Conservation (phyloP, 2,329 filamentous ascomycete genomes). For the Fusarium equiseti region DNA sequence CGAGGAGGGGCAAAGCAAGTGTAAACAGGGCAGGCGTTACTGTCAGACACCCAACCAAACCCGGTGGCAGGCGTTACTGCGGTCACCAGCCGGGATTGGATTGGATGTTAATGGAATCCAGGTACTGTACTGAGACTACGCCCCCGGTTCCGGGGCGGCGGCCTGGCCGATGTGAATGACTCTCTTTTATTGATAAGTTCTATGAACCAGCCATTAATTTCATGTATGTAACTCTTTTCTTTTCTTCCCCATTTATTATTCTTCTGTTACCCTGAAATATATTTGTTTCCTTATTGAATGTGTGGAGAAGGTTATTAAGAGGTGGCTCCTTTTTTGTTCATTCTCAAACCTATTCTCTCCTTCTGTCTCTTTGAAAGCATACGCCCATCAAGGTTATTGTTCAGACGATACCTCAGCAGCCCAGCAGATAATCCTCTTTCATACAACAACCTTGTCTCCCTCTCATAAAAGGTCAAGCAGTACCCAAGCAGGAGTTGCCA, state of each 20-base stretch:
- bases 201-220: not conserved
- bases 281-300: not conserved
- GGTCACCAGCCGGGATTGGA: constrained; percentile 23
- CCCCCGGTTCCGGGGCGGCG: constrained; percentile 31
- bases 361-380: not conserved
- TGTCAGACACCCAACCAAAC: not conserved
- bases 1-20: constrained; percentile 21
- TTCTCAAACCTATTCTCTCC: not conserved
- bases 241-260: not conserved
- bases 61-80: constrained; percentile 26
- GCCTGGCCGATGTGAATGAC: constrained; percentile 36
- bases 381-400: not conserved
- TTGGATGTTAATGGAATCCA: not conserved
- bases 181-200: not conserved
- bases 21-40: constrained; percentile 20
- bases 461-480: not conserved
- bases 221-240: not conserved
- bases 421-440: not conserved
- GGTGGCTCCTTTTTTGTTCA: not conserved
- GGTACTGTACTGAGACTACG: not conserved
- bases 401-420: constrained; percentile 3
- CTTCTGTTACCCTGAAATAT: not conserved
- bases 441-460: not conserved
- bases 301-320: not conserved
- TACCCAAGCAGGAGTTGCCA: constrained; percentile 24